Conservation (phyloP, 2,329 filamentous ascomycete species). For the Ophiostoma populinum region DNA sequence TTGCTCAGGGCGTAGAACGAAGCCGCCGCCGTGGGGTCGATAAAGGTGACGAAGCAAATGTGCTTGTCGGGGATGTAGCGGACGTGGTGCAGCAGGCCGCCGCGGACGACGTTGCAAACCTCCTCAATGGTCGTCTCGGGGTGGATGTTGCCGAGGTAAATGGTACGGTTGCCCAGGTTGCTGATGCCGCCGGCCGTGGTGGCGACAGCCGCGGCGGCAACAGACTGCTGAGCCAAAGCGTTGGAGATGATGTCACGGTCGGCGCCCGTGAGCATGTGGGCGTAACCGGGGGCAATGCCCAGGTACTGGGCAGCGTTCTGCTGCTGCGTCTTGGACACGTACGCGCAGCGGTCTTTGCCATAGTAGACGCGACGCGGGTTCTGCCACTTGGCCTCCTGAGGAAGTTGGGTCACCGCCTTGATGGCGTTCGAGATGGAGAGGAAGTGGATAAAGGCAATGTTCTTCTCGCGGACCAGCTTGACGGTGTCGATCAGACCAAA, state of each 20-base stretch:
- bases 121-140: slow-evolving; percentile 98
- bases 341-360: slow-evolving; percentile 94
- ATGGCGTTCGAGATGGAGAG: slow-evolving; percentile 94
- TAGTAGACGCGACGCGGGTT: slow-evolving; percentile 92
- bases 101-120: slow-evolving; percentile 96
- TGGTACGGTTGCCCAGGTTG: slow-evolving; percentile 92
- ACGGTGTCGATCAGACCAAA: slow-evolving; percentile 94
- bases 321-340: slow-evolving; percentile 98
- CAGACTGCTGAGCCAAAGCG: slow-evolving; percentile 90
- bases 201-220: slow-evolving; percentile 88
- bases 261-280: slow-evolving; percentile 87
- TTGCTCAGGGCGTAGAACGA: slow-evolving; percentile 98
- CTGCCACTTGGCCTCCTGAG: slow-evolving; percentile 94
- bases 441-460: slow-evolving; percentile 95
- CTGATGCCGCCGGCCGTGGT: slow-evolving; percentile 94
- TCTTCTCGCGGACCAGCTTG: slow-evolving; percentile 96
- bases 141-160: slow-evolving; percentile 97
- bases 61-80: slow-evolving; percentile 99
- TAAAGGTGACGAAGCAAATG: slow-evolving; percentile 99
- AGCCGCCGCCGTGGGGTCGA: slow-evolving; percentile 91
- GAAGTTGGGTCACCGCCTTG: slow-evolving; percentile 92
- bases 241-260: slow-evolving; percentile 95
- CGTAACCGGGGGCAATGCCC: slow-evolving; percentile 90
- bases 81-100: slow-evolving; percentile 90
- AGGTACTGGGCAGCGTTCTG: slow-evolving; percentile 97